phyloP scores from a whole-genome alignment of 2,329 filamentous ascomycete species.

The Verticillium albo-atrum region DNA sequence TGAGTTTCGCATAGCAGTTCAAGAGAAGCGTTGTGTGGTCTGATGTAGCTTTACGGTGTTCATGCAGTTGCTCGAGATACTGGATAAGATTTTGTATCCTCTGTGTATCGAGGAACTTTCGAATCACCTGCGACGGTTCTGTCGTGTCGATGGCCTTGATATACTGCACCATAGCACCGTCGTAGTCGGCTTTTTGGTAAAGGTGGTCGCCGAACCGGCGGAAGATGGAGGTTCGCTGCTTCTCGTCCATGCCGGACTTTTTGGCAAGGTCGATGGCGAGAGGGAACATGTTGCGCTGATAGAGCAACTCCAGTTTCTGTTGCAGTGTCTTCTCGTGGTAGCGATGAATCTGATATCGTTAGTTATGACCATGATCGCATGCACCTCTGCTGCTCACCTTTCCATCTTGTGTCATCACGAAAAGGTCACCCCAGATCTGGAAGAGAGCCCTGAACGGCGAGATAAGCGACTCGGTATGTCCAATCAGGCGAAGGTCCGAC shows the following conservation, averaged over 20 bases:
- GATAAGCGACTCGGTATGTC: slow-evolving; percentile 80
- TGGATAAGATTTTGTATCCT: slow-evolving; percentile 96
- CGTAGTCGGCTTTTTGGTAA: slow-evolving; percentile 93
- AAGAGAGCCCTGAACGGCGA: slow-evolving; percentile 78
- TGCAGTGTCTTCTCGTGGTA: slow-evolving; percentile 90
- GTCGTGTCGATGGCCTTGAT: slow-evolving; percentile 94
- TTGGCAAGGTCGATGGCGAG: slow-evolving; percentile 90
- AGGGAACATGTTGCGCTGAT: slow-evolving; percentile 88
- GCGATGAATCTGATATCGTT: slow-evolving; percentile 58
- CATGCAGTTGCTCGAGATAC: slow-evolving; percentile 93
- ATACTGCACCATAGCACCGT: slow-evolving; percentile 99
- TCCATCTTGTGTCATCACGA: slow-evolving; percentile 84
- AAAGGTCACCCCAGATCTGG: slow-evolving; percentile 86
- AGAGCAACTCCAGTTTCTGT: slow-evolving; percentile 88
- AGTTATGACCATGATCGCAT: slow-evolving; percentile 7
- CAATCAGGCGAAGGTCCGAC: slow-evolving; percentile 82
- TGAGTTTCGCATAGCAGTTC: slow-evolving; percentile 97
- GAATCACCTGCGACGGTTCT: slow-evolving; percentile 91
- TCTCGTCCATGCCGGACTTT: slow-evolving; percentile 73
- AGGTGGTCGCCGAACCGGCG: slow-evolving; percentile 90
- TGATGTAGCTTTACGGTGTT: slow-evolving; percentile 86
- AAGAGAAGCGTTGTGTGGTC: slow-evolving; percentile 92
- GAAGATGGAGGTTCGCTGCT: slow-evolving; percentile 88
- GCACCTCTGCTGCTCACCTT: slow-evolving; percentile 54
- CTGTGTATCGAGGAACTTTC: slow-evolving; percentile 97